Conservation (phyloP, 176 grass and related monocot species). For the Leersia perrieri region DNA sequence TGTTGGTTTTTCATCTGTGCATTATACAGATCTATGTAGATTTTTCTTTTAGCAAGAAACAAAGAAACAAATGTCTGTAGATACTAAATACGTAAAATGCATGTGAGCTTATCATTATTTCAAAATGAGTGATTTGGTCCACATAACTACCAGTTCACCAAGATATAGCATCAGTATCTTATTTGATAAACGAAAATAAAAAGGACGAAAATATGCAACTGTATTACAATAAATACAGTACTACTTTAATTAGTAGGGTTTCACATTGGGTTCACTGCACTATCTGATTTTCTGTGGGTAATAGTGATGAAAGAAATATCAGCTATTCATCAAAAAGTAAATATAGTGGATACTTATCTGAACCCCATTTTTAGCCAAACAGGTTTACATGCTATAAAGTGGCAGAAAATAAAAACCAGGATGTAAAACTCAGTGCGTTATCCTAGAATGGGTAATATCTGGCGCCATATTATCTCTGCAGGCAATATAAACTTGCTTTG, state of each 20-base stretch:
- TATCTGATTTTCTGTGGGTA: not conserved
- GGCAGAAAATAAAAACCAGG: not conserved
- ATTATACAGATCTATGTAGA: not conserved
- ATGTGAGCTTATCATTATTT: not conserved
- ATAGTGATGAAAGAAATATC: not conserved
- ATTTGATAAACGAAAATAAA: not conserved
- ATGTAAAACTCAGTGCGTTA: not conserved
- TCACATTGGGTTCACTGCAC: not conserved
- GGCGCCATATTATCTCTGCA: not conserved
- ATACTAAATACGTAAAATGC: not conserved
- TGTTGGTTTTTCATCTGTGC: not conserved
- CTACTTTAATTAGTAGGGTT: not conserved
- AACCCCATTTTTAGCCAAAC: not conserved
- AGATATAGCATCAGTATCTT: not conserved
- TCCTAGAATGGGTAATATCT: not conserved
- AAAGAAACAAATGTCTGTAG: not conserved
- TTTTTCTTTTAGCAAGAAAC: not conserved
- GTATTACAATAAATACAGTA: constrained; percentile 8
- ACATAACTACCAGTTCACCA: not conserved
- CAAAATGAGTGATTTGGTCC: not conserved
- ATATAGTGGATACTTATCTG: not conserved
- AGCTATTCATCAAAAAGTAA: not conserved
- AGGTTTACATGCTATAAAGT: not conserved
- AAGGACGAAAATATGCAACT: not conserved
- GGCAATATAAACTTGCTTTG: not conserved